Percentiles rank a stretch among this genome's conserved stretches.
Conservation (phyloP, 2,329 filamentous ascomycete genomes). For the Aspergillus sp. region DNA sequence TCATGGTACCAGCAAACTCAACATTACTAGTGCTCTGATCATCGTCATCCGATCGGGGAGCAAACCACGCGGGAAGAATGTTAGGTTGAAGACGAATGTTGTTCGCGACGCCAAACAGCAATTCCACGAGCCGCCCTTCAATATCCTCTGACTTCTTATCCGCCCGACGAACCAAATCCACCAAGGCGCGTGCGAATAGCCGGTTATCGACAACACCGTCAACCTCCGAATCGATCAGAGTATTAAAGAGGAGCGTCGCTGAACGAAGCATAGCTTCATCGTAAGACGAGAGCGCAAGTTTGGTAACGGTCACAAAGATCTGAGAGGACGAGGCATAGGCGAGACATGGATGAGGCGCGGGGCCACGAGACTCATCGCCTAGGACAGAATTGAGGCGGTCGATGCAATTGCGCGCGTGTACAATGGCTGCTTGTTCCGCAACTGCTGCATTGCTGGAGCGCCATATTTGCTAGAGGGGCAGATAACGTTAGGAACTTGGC, state of each 20-base stretch:
- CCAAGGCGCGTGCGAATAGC: constrained; percentile 81
- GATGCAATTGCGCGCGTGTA: constrained; percentile 53
- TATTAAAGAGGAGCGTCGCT: constrained; percentile 82
- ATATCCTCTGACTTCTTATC: constrained; percentile 68
- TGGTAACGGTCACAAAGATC: constrained; percentile 84
- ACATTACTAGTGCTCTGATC: constrained; percentile 52
- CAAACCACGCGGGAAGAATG: constrained; percentile 91
- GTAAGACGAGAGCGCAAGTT: constrained; percentile 81
- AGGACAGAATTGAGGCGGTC: constrained; percentile 66
- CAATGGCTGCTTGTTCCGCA: constrained; percentile 52
- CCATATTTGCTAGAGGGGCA: constrained; percentile 55
- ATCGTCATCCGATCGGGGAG: constrained; percentile 51
- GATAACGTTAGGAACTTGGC: neutral
- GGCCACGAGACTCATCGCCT: constrained; percentile 83
- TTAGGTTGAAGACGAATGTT: constrained; percentile 89
- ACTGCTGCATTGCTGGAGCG: constrained; percentile 54
- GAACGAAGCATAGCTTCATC: constrained; percentile 84
- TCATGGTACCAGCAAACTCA: constrained; percentile 78
- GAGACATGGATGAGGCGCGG: constrained; percentile 88
- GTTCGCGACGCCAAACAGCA: constrained; percentile 93
- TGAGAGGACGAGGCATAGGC: constrained; percentile 81
- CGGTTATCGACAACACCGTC: constrained; percentile 89
- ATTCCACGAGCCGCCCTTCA: constrained; percentile 84
- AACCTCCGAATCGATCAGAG: constrained; percentile 92
- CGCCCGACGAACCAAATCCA: constrained; percentile 79